Conservation (phyloP, 768 basidiomycete genomes). For the Boletus sp. region DNA sequence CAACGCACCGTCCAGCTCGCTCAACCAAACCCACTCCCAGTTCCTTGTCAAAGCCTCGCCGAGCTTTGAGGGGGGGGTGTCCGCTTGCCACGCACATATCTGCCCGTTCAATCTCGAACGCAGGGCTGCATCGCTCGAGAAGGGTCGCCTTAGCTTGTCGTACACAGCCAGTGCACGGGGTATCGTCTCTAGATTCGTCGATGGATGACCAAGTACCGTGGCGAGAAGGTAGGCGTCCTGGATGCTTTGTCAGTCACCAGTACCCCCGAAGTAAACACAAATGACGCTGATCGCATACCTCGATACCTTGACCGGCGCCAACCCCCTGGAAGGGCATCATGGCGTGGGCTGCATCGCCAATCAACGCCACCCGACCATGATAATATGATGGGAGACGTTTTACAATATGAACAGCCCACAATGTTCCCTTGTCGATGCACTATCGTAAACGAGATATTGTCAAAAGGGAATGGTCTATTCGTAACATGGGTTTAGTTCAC, state of each 20-base stretch:
- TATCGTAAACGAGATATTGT: constrained; percentile 19
- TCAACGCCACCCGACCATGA: constrained; percentile 47
- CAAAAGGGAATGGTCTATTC: not conserved
- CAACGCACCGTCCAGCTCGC: constrained; percentile 19
- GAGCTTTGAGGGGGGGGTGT: constrained; percentile 36
- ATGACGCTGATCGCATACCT: constrained; percentile 28
- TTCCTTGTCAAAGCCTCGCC: constrained; percentile 42
- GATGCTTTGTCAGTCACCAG: not conserved
- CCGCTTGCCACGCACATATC: constrained; percentile 13
- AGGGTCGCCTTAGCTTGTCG: constrained; percentile 49
- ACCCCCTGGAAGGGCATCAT: constrained; percentile 44
- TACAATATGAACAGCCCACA: constrained; percentile 65
- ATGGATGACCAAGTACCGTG: constrained; percentile 42
- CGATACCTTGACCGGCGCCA: constrained; percentile 43
- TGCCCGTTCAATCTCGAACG: constrained; percentile 20
- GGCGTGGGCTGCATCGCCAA: constrained; percentile 43
- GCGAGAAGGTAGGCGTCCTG: constrained; percentile 39
- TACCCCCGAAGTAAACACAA: no score
- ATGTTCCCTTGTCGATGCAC: constrained; percentile 50
- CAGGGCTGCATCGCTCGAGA: constrained; percentile 35
- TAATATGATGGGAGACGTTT: constrained; percentile 49
- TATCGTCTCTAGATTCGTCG: constrained; percentile 34
- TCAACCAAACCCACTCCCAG: constrained; percentile 53
- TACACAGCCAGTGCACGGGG: constrained; percentile 43
- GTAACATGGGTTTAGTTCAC: constrained; percentile 32